Base-by-base conservation (phyloP, 2,329 filamentous ascomycete species). In the Tricladium varicosporioides region DNA sequence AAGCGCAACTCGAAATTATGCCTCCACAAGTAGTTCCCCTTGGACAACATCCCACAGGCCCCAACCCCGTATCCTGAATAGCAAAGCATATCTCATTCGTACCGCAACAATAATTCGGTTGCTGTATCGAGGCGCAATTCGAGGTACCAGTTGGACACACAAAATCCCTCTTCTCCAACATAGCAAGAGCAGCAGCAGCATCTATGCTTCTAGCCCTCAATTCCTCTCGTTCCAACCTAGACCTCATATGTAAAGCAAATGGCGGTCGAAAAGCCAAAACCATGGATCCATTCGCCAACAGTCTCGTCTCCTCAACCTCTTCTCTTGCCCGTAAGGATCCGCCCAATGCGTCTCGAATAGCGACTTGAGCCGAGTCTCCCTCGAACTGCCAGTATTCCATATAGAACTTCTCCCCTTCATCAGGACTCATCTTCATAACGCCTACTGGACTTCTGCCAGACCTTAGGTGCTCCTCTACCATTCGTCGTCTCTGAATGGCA, bases 1-100 rank as follows among this genome's bases (percentile, higher is more conserved):
- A 74, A 2, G 78, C 60, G 76, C 89, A 92, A n/a, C 69, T 69
- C 0, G 79, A 81, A 5, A 92, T 83, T 1, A 74, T 74, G 9
- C 87, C 86, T 2, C 79, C 80, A 70, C 89, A 93, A 5, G 71
- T 80, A 45, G 77, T 74, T 2, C 88, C 88, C 36, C 76, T 68
- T 0, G 87, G 87, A 72, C 90, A 94, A 72, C 90, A 94, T 2
- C 89, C 89, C 1, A 93, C 84, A 46, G 83, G 81, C 7, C 87
- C 87, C 27, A 86, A 75, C 0, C 80, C 81, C 5, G 81, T 80
- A 69, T 89, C 83, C 32, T 78, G 70, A 4, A 91, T 83, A 19
- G 74, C 72, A 48, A 88, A 84, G 69, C 90, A 94, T 7, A 78
- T 82, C 63, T 87, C 84, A 14, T 78, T 80, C n/a, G 76, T 76